Conservation (phyloP, 2,329 filamentous ascomycete genomes). For the Beauveria caledonica region DNA sequence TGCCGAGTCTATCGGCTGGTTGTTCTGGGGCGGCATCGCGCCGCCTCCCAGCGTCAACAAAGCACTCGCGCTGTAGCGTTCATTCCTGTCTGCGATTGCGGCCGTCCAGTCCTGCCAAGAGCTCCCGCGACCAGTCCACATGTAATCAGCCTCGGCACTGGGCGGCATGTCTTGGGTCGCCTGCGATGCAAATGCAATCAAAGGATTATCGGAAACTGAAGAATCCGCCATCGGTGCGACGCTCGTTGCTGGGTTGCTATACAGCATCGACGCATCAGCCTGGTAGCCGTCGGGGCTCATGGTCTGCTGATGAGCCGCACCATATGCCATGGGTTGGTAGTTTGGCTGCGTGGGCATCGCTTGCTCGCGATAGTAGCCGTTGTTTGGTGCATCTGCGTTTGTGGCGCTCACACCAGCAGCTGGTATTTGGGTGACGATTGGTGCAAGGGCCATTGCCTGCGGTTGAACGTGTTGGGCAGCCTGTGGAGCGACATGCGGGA, state of each 20-base stretch:
- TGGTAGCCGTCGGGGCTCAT: conserved; percentile 19
- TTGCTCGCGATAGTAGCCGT: conserved; percentile 23
- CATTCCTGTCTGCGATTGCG: conserved; percentile 41
- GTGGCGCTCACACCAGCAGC: background rate
- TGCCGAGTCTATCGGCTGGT: conserved; percentile 1
- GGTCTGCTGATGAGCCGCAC: conserved; percentile 19
- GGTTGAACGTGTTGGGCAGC: background rate
- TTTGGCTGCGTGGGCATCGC: conserved; percentile 20
- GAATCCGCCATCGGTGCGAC: conserved; percentile 17
- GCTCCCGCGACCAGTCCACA: conserved; percentile 31
- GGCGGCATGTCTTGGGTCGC: conserved; percentile 27
- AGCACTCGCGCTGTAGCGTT: conserved; percentile 41
- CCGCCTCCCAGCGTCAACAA: conserved; percentile 37
- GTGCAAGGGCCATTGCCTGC: background rate
- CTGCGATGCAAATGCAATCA: conserved; percentile 33
- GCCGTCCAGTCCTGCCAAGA: conserved; percentile 49
- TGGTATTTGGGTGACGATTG: background rate
- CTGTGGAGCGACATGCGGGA: background rate
- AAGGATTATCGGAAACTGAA: conserved; percentile 26
- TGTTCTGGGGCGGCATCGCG: conserved; percentile 11
- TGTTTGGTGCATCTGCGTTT: conserved; percentile 16
- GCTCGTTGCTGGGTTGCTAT: conserved; percentile 17
- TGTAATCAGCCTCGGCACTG: conserved; percentile 21
- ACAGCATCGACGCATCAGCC: conserved; percentile 22
- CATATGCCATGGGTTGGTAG: conserved; percentile 25